Percentiles rank a stretch among this genome's conserved stretches.
Evolutionary conservation across 108 stramenopile species (phyloP).

Genomic region (Aurantiochytrium sp.): DNA sequence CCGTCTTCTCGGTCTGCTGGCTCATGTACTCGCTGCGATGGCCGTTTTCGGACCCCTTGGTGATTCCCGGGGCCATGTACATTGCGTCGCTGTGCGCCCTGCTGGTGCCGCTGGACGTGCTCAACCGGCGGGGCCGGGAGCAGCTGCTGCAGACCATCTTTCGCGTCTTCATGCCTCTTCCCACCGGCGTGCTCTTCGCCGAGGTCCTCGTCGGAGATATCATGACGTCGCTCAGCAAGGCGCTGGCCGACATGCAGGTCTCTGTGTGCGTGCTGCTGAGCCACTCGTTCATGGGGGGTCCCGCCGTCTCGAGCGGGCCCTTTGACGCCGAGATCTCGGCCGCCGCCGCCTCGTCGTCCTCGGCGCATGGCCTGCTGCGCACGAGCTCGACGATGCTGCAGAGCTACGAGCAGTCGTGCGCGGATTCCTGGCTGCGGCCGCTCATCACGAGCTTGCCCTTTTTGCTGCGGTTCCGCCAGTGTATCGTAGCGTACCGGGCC

Average conservation of each 20-base stretch:
- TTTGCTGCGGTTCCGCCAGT: background rate
- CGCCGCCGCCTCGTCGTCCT: background rate
- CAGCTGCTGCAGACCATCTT: background rate
- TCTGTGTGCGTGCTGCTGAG: slow-evolving; percentile 21
- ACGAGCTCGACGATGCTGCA: slow-evolving; percentile 20
- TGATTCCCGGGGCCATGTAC: background rate
- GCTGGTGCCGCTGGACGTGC: background rate
- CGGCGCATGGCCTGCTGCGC: background rate
- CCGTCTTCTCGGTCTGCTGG: background rate
- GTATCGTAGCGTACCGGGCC: background rate
- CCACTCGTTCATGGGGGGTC: background rate
- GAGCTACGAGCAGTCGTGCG: background rate
- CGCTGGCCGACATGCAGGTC: slow-evolving; percentile 20
- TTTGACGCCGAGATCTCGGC: background rate
- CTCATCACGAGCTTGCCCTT: slow-evolving; percentile 15
- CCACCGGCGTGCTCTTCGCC: slow-evolving; percentile 1
- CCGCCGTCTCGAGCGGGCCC: background rate
- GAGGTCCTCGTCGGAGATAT: slow-evolving; percentile 14
- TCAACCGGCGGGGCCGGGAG: slow-evolving; percentile 10
- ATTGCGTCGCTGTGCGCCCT: background rate
- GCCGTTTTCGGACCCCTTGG: background rate
- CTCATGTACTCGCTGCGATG: background rate
- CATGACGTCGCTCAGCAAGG: slow-evolving; percentile 17
- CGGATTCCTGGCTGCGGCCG: slow-evolving; percentile 5
- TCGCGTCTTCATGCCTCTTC: background rate